Conservation (phyloP, 192 early-diverging fungal genomes). For the Mortierella hygrophila region DNA sequence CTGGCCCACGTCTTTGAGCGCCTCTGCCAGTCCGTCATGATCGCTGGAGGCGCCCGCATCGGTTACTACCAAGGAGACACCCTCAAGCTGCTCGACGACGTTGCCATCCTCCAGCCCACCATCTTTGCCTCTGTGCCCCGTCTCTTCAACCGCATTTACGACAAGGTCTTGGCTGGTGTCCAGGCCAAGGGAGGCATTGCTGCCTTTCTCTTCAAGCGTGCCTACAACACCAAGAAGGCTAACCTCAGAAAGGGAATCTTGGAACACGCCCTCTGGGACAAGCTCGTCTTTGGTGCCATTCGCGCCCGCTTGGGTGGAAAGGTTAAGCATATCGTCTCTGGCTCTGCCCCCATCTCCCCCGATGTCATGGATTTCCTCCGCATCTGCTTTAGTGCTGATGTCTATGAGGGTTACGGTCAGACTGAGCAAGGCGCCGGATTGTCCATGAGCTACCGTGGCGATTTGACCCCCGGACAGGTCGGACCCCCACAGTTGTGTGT, state of each 20-base stretch:
- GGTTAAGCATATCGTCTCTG: conserved; percentile 82
- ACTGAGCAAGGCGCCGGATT: conserved; percentile 79
- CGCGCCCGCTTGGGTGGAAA: conserved; percentile 80
- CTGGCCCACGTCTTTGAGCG: conserved; percentile 94
- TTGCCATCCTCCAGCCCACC: conserved; percentile 85
- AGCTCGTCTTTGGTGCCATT: conserved; percentile 73
- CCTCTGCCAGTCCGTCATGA: conserved; percentile 61
- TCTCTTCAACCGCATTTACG: conserved; percentile 92
- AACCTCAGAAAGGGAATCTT: conserved; percentile 63
- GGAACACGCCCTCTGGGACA: conserved; percentile 81
- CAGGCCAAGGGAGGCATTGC: conserved; percentile 74
- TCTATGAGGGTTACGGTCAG: conserved; percentile 92
- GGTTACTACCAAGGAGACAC: conserved; percentile 65
- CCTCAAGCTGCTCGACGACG: conserved; percentile 64
- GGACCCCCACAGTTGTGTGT: conserved; percentile 78
- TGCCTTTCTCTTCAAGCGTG: conserved; percentile 66
- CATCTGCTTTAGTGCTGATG: conserved; percentile 80
- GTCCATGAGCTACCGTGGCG: conserved; percentile 48
- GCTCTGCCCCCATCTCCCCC: conserved; percentile 86
- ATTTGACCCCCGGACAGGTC: conserved; percentile 67
- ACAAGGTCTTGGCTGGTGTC: conserved; percentile 76
- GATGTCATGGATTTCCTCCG: conserved; percentile 90
- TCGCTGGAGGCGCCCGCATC: conserved; percentile 72
- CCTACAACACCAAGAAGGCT: conserved; percentile 66
- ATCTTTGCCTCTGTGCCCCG: conserved; percentile 91